phyloP scores from a whole-genome alignment of 805 yeast genomes.

The Candida krabiensis region DNA sequence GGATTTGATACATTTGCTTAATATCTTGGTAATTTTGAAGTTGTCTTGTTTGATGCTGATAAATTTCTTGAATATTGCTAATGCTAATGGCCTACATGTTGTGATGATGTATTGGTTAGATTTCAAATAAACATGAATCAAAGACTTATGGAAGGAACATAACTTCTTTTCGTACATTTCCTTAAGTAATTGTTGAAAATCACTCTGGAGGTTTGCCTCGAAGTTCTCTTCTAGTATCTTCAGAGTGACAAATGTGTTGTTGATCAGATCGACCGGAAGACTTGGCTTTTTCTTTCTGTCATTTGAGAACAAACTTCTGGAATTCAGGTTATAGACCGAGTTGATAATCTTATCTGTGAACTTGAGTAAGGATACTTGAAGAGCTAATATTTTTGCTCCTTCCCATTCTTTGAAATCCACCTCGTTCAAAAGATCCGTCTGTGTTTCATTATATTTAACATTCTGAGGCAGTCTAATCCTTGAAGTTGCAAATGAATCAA shows the following conservation, averaged over 20 bases:
- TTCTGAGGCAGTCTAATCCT: slow-evolving; percentile 38
- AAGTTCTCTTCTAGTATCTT: slow-evolving; percentile 25
- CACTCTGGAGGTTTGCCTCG: slow-evolving; percentile 18
- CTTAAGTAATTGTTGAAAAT: slow-evolving; percentile 20
- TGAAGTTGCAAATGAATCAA: slow-evolving; percentile 39
- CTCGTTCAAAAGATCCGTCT: slow-evolving; percentile 29
- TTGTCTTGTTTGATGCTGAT: slow-evolving; percentile 17
- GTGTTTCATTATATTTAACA: slow-evolving; percentile 33
- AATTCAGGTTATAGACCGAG: slow-evolving; percentile 32
- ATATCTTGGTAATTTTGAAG: slow-evolving; percentile 26
- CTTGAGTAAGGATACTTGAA: slow-evolving; percentile 27
- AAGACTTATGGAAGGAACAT: slow-evolving; percentile 18
- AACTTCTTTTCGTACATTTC: slow-evolving; percentile 20
- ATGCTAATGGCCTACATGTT: slow-evolving; percentile 35
- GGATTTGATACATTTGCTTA: slow-evolving; percentile 31
- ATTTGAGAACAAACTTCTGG: slow-evolving; percentile 25
- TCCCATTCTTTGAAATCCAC: slow-evolving; percentile 31
- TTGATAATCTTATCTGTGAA: slow-evolving; percentile 33
- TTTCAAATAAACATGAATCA: slow-evolving; percentile 35
- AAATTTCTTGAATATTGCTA: slow-evolving; percentile 35
- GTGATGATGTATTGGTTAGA: slow-evolving; percentile 38
- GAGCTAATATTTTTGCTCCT: slow-evolving; percentile 28
- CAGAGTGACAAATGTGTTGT: slow-evolving; percentile 20
- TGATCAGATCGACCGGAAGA: slow-evolving; percentile 19
- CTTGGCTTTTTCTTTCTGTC: slow-evolving; percentile 20